These are phyloP conservation scores for Cladophialophora psammophila DNA, from an alignment of 2,329 filamentous ascomycete species.

Conservation along the genomic window DNA sequence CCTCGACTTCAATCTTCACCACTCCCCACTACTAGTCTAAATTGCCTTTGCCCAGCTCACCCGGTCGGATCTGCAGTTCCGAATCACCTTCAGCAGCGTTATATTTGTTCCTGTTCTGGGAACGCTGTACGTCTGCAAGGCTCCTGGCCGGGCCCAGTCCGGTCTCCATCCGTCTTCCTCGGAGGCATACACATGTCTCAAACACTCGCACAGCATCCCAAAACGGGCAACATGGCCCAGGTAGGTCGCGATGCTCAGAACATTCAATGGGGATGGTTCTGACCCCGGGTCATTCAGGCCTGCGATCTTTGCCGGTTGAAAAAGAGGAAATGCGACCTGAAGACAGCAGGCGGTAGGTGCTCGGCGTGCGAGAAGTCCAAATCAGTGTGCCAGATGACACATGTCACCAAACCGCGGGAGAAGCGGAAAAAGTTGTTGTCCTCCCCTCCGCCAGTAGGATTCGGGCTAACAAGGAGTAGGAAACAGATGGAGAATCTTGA, in stretches of 20 bases:
- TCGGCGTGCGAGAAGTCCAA: constrained; percentile 97
- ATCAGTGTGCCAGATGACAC: constrained; percentile 94
- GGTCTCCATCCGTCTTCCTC: neutral
- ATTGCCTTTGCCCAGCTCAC: neutral
- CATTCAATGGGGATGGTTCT: neutral
- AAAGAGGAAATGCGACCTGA: constrained; percentile 95
- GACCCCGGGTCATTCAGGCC: constrained; percentile 60
- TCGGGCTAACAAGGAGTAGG: constrained; percentile 53
- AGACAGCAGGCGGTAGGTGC: constrained; percentile 76
- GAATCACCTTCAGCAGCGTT: neutral
- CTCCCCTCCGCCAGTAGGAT: neutral
- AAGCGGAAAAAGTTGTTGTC: constrained; percentile 82
- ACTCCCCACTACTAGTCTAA: neutral
- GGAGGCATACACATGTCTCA: constrained; percentile 17
- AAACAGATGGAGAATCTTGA: constrained; percentile 98
- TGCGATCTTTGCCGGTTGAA: constrained; percentile 95
- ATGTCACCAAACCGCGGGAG: constrained; percentile 97
- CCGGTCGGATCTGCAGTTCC: neutral
- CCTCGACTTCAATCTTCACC: neutral
- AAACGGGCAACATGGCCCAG: constrained; percentile 27
- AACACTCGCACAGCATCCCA: constrained; percentile 10
- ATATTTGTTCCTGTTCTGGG: neutral
- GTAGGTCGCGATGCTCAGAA: constrained; percentile 7
- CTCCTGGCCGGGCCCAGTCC: neutral
- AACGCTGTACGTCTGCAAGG: neutral